Percentiles rank a stretch among this genome's conserved stretches.
Evolutionary conservation across 257 asterid genomes (phyloP).

Genomic region (Solanum corneliomulleri): DNA sequence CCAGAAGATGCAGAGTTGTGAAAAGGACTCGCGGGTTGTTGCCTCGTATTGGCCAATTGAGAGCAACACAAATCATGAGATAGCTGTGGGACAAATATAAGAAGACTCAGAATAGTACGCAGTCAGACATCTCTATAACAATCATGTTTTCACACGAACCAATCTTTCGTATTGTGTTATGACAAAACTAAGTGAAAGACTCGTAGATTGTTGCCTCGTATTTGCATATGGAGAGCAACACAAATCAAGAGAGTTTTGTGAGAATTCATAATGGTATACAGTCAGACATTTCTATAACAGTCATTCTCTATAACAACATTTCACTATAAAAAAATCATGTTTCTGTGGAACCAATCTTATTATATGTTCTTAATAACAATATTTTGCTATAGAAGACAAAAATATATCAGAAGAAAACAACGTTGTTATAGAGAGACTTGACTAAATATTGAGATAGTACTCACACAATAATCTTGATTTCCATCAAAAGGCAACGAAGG

Average conservation of each 20-base stretch:
- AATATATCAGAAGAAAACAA: not conserved
- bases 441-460: not conserved
- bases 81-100: slow-evolving; percentile 10
- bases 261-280: not conserved
- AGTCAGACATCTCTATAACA: not conserved
- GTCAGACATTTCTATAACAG: not conserved
- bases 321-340: accelerated
- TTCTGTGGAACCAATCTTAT: not conserved
- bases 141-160: no score
- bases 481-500: slow-evolving; percentile 16
- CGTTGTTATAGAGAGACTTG: not conserved
- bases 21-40: slow-evolving; percentile 9
- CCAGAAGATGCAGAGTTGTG: slow-evolving; percentile 18
- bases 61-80: slow-evolving; percentile 25
- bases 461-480: slow-evolving; percentile 37
- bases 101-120: not conserved
- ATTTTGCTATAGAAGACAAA: not conserved
- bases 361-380: not conserved
- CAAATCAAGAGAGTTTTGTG: slow-evolving; percentile 24
- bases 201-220: slow-evolving; percentile 12
- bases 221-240: slow-evolving; percentile 17
- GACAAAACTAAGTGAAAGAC: slow-evolving; percentile 11
- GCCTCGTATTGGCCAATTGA: slow-evolving; percentile 13
- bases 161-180: not conserved
- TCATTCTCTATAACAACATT: not conserved